Evolutionary conservation across 192 early-diverging fungal species (phyloP), one percentile per base, ranked within the genome.

Genomic region (Coemansia sp.): DNA sequence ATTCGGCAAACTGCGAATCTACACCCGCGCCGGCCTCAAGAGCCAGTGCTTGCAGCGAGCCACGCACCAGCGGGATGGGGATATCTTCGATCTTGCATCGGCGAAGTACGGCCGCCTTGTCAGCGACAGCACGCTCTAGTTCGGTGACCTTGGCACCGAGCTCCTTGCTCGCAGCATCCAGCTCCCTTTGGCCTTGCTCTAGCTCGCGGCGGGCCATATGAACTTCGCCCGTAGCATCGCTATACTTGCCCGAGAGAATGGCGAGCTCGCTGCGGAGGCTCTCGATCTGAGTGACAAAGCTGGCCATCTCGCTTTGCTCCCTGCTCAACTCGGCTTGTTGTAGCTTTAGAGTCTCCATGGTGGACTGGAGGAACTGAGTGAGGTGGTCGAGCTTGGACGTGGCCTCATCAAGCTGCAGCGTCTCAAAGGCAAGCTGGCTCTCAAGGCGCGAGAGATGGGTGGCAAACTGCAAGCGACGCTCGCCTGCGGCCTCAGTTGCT

Each of bases 61-160:
- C 91, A 48, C 79, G 79, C 16, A 85, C 58, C 43, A 98, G 83
- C 39, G 95, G 96, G 35, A 99, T 65, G 8, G 89, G 84, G 57
- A 99, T 95, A 43, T 97, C 95, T 65, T 98, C 95, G 50, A 98
- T 79, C 76, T 96, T 96, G 80, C 95, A 97, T 24, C 86, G 79
- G 59, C 94, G 85, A 53, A 96, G 89, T 35, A 97, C 90, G 0
- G 90, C 84, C 1, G 91, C 81, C 43, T 87, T 82, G 36, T 97
- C 94, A 5, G 88, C 90, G 45, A 85, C 84, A 1, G 87, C 51
- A 42, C 91, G 90, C 53, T 97, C 94, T n/a, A 94, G 85, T 56
- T 93, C 82, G 0, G 90, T 76, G 16, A 67, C 70, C 33, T 63
- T 74, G 8, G 71, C 72, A 8, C 42, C 28, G 11, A 82, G 67